Evolutionary conservation across 1,139 yeast species (phyloP), one percentile per base, ranked within the genome.

Genomic region (Yamadazyma trypodendri): DNA sequence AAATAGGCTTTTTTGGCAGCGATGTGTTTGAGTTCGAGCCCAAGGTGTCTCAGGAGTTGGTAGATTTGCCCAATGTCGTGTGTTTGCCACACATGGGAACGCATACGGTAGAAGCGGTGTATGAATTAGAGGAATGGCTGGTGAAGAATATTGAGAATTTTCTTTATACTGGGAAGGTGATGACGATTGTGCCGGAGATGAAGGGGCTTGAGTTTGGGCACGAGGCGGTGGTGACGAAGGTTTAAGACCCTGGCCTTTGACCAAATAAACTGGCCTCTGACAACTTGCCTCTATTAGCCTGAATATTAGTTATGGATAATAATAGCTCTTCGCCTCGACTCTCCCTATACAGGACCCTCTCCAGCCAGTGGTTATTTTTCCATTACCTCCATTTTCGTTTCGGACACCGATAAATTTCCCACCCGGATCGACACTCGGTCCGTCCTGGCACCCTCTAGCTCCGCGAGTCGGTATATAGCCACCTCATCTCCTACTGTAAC

Each of bases 21-120:
- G 97, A 89, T 57, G 97, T 89, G 24, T 84, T 79, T 60, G 96
- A 87, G 56, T 64, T 72, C 48, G 97, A 90, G 63, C 97, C 97
- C 6, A 51, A 77, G 45, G 81, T 79, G 14, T 72, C 82, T 25
- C 59, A 68, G 49, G 87, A 82, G 43, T 63, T 84, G 43, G 61
- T 74, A 35, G 64, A 66, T 13, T 56, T 77, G 50, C 78, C 79
- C 4, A 77, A 79, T 42, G 87, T 81, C 12, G 69, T 82, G 10
- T 72, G 83, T 30, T 66, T 83, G 49, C 95, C 95, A 14, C 95
- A 88, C 56, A 78, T 84, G 82, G 96, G 95, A 22, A 86, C 96
- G 0, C 81, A 77, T 56, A 71, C 92, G 2, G 57, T 61, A 32
- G 84, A 79, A 54, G 77, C 85, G 2, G 65, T 75, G 36, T 55